phyloP scores from a whole-genome alignment of 495 filamentous ascomycete species.

The Staphylotrichum tortipilum region DNA sequence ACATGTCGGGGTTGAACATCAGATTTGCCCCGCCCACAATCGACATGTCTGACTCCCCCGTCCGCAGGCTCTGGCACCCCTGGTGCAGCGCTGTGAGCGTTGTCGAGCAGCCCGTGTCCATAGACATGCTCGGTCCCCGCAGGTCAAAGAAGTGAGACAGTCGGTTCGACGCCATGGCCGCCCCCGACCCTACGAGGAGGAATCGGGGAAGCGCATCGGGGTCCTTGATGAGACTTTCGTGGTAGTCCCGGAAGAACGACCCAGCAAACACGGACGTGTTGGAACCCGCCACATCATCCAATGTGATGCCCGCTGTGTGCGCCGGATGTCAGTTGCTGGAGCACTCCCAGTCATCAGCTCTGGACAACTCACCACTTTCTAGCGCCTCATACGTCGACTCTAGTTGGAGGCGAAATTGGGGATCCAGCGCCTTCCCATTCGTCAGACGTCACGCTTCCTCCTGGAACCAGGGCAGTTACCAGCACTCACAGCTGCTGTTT shows the following conservation, averaged over 20 bases:
- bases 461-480: too few relatives aligned
- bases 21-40: conserved; percentile 37
- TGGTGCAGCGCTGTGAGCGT: conserved; percentile 44
- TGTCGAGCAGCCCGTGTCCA: conserved; percentile 54
- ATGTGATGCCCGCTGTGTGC: conserved; percentile 25
- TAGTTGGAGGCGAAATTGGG: conserved; percentile 43
- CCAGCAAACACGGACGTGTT: conserved; percentile 39
- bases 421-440: conserved; percentile 39
- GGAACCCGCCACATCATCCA: conserved; percentile 26
- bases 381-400: conserved; percentile 54
- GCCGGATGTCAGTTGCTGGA: neutral
- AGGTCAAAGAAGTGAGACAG: conserved; percentile 51
- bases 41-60: conserved; percentile 39
- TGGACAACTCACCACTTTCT: conserved; percentile 36
- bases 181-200: conserved; percentile 44
- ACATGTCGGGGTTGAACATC: conserved; percentile 28
- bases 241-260: conserved; percentile 37
- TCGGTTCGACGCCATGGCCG: conserved; percentile 44
- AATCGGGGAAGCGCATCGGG: conserved; percentile 28
- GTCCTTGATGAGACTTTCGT: conserved; percentile 31
- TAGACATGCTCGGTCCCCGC: conserved; percentile 46
- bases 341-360: neutral
- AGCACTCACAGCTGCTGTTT: conserved; percentile 37
- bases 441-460: too few relatives aligned
- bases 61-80: conserved; percentile 41